Conservation (phyloP, 78 protist genomes). For the Corallochytrium limacisporum region DNA sequence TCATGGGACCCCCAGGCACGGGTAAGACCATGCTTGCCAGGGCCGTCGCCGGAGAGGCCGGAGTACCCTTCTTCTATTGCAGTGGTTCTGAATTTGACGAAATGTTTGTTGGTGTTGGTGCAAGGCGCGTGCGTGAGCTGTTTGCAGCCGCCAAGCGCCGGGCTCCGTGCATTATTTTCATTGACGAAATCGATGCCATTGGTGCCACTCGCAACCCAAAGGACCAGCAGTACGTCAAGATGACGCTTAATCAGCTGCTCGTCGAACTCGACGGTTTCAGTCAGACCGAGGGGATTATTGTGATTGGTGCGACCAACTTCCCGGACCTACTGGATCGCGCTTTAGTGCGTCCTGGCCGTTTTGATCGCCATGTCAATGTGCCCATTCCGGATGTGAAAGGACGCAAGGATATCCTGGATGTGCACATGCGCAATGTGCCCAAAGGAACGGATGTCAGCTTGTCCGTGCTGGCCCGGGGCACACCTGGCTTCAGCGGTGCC, state of each 20-base stretch:
- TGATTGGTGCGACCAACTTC: conserved; percentile 86
- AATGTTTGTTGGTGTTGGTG: conserved; percentile 92
- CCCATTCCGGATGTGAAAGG: conserved; percentile 62
- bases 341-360: conserved; percentile 79
- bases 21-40: conserved; percentile 92
- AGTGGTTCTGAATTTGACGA: conserved; percentile 78
- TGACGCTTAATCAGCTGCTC: conserved; percentile 74
- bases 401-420: conserved; percentile 32
- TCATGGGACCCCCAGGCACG: conserved; percentile 85
- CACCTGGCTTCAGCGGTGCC: conserved; percentile 72
- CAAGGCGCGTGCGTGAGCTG: conserved; percentile 71
- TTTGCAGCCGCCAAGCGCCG: conserved; percentile 55
- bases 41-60: conserved; percentile 86
- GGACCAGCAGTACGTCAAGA: conserved; percentile 27
- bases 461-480: conserved; percentile 40
- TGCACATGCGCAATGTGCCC: conserved; percentile 26
- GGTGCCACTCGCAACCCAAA: conserved; percentile 54
- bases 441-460: conserved; percentile 22
- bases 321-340: conserved; percentile 77
- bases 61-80: conserved; percentile 66
- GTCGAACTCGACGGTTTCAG: conserved; percentile 66
- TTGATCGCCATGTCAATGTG: conserved; percentile 61
- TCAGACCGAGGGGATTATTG: conserved; percentile 55
- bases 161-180: conserved; percentile 78
- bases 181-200: conserved; percentile 89